These are phyloP conservation scores for Begonia loranthoides DNA, from an alignment of 306 rosid genomes.

Conservation along the genomic window DNA sequence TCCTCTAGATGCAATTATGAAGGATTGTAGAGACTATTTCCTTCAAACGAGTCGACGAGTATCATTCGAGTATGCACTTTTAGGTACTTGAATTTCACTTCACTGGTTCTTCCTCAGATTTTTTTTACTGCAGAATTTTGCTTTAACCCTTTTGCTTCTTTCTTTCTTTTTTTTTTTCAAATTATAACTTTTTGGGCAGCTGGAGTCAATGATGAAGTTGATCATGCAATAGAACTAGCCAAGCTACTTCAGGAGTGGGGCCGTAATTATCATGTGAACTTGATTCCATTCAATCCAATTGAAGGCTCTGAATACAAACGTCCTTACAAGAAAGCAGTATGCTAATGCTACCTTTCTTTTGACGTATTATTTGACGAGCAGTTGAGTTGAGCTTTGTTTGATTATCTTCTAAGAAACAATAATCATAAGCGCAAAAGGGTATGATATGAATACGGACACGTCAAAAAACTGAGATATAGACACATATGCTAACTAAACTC, in stretches of 20 bases:
- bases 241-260: conserved; percentile 61
- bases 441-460: too few relatives aligned
- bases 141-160: neutral
- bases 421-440: too few relatives aligned
- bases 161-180: conserved; percentile 1
- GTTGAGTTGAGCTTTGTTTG: too few relatives aligned
- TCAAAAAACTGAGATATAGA: too few relatives aligned
- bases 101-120: neutral
- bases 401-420: too few relatives aligned
- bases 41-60: conserved; percentile 65
- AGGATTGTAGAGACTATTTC: conserved; percentile 70
- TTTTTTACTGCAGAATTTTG: too few relatives aligned
- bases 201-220: conserved; percentile 80
- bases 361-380: too few relatives aligned
- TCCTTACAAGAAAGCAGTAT: conserved; percentile 74
- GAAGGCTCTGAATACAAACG: conserved; percentile 83
- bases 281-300: conserved; percentile 93
- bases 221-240: conserved; percentile 78
- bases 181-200: conserved; percentile 34
- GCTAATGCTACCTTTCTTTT: conserved; percentile 1
- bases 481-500: too few relatives aligned
- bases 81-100: conserved; percentile 43
- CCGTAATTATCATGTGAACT: conserved; percentile 62
- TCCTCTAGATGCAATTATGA: conserved; percentile 76
- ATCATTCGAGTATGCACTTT: conserved; percentile 87